Evolutionary conservation across 345 rosid species (phyloP).

Genomic region (Sonneratia caseolaris): DNA sequence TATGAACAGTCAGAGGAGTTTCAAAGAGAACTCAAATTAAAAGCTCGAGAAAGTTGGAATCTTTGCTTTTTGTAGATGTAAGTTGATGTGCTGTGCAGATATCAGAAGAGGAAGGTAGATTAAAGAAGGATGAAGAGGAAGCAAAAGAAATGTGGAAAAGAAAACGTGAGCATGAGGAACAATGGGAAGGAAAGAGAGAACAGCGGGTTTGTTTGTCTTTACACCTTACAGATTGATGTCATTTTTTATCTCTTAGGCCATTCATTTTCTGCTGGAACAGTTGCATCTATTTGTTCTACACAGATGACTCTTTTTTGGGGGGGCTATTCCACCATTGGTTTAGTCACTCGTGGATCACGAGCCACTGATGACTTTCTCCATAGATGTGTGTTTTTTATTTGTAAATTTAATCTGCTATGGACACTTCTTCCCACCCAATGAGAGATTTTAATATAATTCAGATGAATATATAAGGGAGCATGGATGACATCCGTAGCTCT

Average conservation of each 20-base stretch:
- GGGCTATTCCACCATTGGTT: too few species aligned
- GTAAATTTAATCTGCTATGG: background rate
- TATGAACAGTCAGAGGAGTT: constrained; percentile 70
- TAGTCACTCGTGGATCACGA: background rate
- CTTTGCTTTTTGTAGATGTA: background rate
- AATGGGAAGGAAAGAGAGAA: constrained; percentile 99
- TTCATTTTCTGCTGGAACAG: background rate
- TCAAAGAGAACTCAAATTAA: constrained; percentile 66
- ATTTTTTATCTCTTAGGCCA: background rate
- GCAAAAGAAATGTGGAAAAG: constrained; percentile 94
- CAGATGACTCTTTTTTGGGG: background rate
- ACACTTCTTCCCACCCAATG: background rate
- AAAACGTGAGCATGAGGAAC: constrained; percentile 96
- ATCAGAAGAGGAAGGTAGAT: constrained; percentile 96
- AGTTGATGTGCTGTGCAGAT: constrained; percentile 37
- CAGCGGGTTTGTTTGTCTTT: constrained; percentile 49
- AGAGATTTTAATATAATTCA: background rate
- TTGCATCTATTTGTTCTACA: background rate
- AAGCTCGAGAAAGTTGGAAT: constrained; percentile 60
- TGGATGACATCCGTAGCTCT: background rate
- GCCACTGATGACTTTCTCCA: background rate
- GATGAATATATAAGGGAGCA: background rate
- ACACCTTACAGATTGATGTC: background rate
- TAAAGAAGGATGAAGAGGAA: constrained; percentile 97
- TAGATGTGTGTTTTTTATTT: background rate